Conservation (phyloP, 1,284 basidiomycete species). For the Ganoderma sinense region DNA sequence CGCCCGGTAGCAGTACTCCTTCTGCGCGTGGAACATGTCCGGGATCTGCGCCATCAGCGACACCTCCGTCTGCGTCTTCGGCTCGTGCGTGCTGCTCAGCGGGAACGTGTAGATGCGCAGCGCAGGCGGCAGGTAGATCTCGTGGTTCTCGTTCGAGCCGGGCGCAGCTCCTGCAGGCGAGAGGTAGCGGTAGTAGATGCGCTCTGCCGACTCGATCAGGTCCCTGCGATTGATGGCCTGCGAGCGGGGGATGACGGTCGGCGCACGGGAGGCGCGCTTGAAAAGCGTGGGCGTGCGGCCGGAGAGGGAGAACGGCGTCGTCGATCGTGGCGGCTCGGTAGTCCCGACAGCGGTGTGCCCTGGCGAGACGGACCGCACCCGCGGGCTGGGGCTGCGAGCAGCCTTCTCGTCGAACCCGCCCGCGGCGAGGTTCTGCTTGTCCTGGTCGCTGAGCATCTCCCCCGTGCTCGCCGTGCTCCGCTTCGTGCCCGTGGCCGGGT, state of each 20-base stretch:
- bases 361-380: constrained; percentile 54
- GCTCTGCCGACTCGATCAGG: constrained; percentile 92
- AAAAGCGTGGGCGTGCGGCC: constrained; percentile 77
- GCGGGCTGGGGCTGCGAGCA: constrained; percentile 60
- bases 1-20: constrained; percentile 96
- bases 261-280: constrained; percentile 82
- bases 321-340: constrained; percentile 61
- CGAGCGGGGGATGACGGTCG: constrained; percentile 89
- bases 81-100: constrained; percentile 73
- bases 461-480: constrained; percentile 79
- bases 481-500: constrained; percentile 61
- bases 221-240: constrained; percentile 90
- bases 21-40: constrained; percentile 97
- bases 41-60: constrained; percentile 89
- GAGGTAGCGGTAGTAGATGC: constrained; percentile 95
- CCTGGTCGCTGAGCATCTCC: constrained; percentile 70
- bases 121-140: constrained; percentile 93
- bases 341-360: constrained; percentile 43
- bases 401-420: constrained; percentile 54
- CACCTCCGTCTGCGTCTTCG: constrained; percentile 73
- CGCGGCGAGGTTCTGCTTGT: constrained; percentile 64
- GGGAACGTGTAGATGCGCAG: constrained; percentile 85
- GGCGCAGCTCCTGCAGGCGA: constrained; percentile 73
- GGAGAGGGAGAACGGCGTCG: constrained; percentile 81
- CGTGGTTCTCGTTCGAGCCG: constrained; percentile 77